Evolutionary conservation across 2,329 filamentous ascomycete genomes (phyloP).

Genomic region (Pseudogymnoascus pannorum): DNA sequence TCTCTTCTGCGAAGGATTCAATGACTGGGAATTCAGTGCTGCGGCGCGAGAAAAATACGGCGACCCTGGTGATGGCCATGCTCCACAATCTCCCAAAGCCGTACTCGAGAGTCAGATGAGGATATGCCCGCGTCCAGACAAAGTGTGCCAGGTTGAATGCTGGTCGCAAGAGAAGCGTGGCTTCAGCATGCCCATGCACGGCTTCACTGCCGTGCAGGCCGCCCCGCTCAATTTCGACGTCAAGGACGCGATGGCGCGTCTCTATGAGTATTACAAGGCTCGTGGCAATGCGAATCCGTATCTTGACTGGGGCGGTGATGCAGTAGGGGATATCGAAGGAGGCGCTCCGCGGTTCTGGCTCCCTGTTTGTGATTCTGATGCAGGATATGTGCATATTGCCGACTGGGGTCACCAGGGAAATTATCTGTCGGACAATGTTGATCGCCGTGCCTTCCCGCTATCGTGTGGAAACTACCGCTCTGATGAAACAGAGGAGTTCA

Average conservation of each 20-base stretch:
- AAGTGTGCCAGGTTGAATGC: slow-evolving; percentile 9
- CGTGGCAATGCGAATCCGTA: background rate
- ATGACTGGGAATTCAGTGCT: slow-evolving; percentile 7
- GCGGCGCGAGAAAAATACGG: background rate
- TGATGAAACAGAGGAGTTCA: slow-evolving; percentile 1
- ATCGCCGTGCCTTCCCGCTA: background rate
- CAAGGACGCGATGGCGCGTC: background rate
- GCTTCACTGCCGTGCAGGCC: background rate
- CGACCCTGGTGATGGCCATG: background rate
- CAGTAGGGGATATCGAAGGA: background rate
- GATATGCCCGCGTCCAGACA: slow-evolving; percentile 2
- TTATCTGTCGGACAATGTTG: background rate
- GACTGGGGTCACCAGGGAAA: background rate
- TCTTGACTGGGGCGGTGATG: background rate
- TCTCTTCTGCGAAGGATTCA: background rate
- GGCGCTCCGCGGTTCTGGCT: slow-evolving; percentile 4
- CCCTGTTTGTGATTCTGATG: slow-evolving; percentile 2
- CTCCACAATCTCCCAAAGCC: background rate
- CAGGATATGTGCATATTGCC: slow-evolving; percentile 2
- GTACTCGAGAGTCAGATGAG: background rate
- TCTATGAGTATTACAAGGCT: slow-evolving; percentile 2
- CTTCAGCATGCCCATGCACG: slow-evolving; percentile 8
- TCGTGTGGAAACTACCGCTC: slow-evolving; percentile 4
- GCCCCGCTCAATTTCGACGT: background rate
- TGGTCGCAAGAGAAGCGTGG: slow-evolving; percentile 8